Evolutionary conservation across 2,329 filamentous ascomycete species (phyloP).

Genomic region (Westerdykella aurantiaca): DNA sequence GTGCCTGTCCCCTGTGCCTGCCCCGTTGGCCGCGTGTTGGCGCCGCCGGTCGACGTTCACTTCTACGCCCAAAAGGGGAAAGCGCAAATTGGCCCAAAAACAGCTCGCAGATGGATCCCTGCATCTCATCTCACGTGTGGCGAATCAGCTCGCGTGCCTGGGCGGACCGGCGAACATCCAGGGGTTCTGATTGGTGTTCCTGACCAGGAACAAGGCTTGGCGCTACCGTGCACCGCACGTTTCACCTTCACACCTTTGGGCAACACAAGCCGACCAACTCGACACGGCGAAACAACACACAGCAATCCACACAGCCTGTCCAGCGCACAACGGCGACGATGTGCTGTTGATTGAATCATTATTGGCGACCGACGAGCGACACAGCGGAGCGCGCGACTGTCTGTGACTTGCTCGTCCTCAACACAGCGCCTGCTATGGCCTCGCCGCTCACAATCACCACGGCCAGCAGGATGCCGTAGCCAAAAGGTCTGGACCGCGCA

Average conservation of each 20-base stretch:
- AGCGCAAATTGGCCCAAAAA: constrained; percentile 2
- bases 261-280: not conserved
- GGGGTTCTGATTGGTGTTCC: constrained; percentile 26
- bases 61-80: constrained; percentile 2
- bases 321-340: too few species aligned
- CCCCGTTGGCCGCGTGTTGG: not conserved
- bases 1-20: not conserved
- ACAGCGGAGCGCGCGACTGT: too few species aligned
- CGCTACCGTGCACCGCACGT: constrained; percentile 1
- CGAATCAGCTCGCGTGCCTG: constrained; percentile 24
- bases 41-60: too few species aligned
- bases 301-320: not conserved
- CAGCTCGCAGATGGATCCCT: constrained; percentile 7
- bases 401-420: too few species aligned
- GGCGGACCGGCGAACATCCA: constrained; percentile 3
- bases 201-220: constrained; percentile 7
- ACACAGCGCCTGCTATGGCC: too few species aligned
- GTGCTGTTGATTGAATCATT: too few species aligned
- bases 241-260: constrained; percentile 1
- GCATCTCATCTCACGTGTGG: constrained; percentile 16
- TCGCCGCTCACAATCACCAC: too few species aligned
- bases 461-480: too few species aligned
- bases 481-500: too few species aligned
- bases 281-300: not conserved
- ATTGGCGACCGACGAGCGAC: too few species aligned